Conservation (phyloP, 2,329 filamentous ascomycete genomes). For the Alternaria panax region DNA sequence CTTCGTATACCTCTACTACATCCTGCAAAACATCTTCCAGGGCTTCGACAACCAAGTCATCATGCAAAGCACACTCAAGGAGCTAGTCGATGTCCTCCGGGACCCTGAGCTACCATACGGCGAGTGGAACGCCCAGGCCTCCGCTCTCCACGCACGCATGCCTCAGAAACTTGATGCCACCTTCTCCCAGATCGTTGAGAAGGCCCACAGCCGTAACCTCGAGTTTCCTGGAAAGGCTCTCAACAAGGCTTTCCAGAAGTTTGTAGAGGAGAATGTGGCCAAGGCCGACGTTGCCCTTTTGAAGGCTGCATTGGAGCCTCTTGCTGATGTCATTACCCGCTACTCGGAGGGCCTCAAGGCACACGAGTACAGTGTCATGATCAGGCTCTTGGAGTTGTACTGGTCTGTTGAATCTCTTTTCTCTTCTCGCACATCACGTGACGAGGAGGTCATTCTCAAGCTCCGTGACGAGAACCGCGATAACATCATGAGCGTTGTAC, state of each 20-base stretch:
- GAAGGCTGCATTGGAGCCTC: conserved; percentile 74
- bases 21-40: conserved; percentile 84
- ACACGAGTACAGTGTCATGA: conserved; percentile 86
- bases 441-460: conserved; percentile 92
- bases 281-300: conserved; percentile 76
- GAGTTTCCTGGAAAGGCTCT: conserved; percentile 95
- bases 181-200: conserved; percentile 86
- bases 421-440: conserved; percentile 80
- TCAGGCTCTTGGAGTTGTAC: conserved; percentile 80
- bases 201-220: conserved; percentile 74
- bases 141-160: conserved; percentile 96
- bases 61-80: conserved; percentile 85
- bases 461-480: conserved; percentile 98
- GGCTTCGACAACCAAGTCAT: conserved; percentile 98
- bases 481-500: conserved; percentile 81
- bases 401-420: conserved; percentile 86
- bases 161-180: conserved; percentile 87
- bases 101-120: conserved; percentile 92
- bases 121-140: conserved; percentile 95
- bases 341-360: conserved; percentile 90
- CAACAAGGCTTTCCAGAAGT: conserved; percentile 82
- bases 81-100: conserved; percentile 88
- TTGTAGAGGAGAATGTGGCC: conserved; percentile 84
- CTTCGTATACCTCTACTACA: conserved; percentile 77
- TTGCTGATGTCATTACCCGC: conserved; percentile 77